Conservation (phyloP, 805 yeast species). For the Candida maris region DNA sequence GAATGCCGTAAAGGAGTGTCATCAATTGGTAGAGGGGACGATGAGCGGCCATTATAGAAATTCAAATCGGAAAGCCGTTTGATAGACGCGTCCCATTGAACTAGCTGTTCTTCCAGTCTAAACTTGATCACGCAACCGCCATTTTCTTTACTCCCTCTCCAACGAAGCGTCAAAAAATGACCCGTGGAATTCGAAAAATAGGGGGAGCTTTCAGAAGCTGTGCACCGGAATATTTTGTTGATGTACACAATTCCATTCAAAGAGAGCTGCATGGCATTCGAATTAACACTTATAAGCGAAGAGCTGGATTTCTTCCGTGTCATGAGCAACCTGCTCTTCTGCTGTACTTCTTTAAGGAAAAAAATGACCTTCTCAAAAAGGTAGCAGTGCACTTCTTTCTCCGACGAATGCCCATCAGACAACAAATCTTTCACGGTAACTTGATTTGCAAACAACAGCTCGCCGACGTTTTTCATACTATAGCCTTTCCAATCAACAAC, state of each 20-base stretch:
- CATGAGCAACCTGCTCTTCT: slow-evolving; percentile 45
- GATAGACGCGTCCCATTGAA: slow-evolving; percentile 76
- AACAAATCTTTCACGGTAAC: slow-evolving; percentile 63
- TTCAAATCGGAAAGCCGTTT: slow-evolving; percentile 40
- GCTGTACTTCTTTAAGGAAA: slow-evolving; percentile 58
- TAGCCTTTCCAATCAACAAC: slow-evolving; percentile 94
- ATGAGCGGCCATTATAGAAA: slow-evolving; percentile 6
- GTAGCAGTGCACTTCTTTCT: slow-evolving; percentile 85
- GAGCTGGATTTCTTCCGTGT: slow-evolving; percentile 48
- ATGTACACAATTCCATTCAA: slow-evolving; percentile 32
- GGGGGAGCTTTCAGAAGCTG: slow-evolving; percentile 28
- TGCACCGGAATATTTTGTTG: slow-evolving; percentile 24
- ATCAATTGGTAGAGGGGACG: slow-evolving; percentile 11
- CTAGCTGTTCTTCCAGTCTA: slow-evolving; percentile 75
- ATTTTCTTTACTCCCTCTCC: slow-evolving; percentile 84
- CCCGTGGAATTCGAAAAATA: slow-evolving; percentile 37
- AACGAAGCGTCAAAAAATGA: slow-evolving; percentile 60
- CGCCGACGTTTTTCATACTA: slow-evolving; percentile 76
- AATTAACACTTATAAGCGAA: slow-evolving; percentile 27
- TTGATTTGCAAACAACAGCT: slow-evolving; percentile 67
- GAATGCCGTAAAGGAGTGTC: slow-evolving; percentile 2
- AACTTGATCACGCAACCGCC: slow-evolving; percentile 83
- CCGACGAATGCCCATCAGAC: slow-evolving; percentile 53
- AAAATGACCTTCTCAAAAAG: slow-evolving; percentile 68
- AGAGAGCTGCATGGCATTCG: slow-evolving; percentile 19